These are phyloP conservation scores for Aspergillus costaricaensis DNA, from an alignment of 2,329 filamentous ascomycete species.

Conservation along the genomic window DNA sequence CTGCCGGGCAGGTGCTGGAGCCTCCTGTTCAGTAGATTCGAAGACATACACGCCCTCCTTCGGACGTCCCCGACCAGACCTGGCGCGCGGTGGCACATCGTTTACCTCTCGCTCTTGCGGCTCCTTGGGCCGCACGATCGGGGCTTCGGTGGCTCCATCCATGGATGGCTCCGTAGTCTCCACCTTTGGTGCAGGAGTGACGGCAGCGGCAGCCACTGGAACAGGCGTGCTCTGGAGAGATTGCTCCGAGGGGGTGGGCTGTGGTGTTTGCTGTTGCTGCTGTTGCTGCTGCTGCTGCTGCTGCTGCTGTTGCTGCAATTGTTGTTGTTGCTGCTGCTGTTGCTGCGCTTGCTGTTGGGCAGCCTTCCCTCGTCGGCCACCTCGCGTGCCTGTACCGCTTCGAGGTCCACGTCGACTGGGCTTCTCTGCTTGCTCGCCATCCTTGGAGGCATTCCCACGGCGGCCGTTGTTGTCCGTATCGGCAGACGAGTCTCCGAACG, in stretches of 20 bases:
- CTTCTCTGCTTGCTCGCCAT: conserved; percentile 40
- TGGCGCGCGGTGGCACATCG: conserved; percentile 27
- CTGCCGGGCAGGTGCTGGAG: conserved; percentile 23
- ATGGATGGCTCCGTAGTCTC: conserved; percentile 26
- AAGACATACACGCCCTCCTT: conserved; percentile 41
- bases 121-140: conserved; percentile 30
- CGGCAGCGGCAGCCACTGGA: conserved; percentile 17
- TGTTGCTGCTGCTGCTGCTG: conserved; percentile 25
- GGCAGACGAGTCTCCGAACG: conserved; percentile 46
- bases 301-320: conserved; percentile 12
- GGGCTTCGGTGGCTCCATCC: conserved; percentile 21
- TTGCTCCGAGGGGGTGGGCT: conserved; percentile 15
- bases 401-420: conserved; percentile 38
- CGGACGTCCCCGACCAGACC: conserved; percentile 32
- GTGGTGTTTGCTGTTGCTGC: conserved; percentile 22
- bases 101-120: conserved; percentile 27
- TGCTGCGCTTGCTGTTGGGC: conserved; percentile 32
- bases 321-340: conserved; percentile 21
- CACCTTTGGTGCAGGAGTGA: conserved; percentile 29
- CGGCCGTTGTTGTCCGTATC: conserved; percentile 38
- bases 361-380: conserved; percentile 38
- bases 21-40: conserved; percentile 37
- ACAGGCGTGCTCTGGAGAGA: not conserved
- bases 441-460: conserved; percentile 36
- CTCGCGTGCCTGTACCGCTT: conserved; percentile 34